Base-by-base conservation (phyloP, 2,329 filamentous ascomycete genomes). In the Phaeosphaeriaceae sp. region DNA sequence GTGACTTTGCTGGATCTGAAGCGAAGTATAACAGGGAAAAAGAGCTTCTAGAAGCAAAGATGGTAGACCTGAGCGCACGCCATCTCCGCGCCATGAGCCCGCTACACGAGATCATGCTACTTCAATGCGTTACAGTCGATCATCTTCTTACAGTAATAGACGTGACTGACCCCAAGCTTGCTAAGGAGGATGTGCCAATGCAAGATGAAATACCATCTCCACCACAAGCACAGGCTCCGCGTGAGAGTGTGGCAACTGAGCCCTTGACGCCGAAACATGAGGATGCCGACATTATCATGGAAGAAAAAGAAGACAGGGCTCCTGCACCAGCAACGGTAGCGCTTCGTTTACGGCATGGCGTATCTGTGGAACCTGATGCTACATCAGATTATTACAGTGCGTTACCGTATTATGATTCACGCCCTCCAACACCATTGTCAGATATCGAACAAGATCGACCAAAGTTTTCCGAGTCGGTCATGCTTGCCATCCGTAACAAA, bases 1-100 rank as follows among this genome's bases (percentile, higher is more conserved):
- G 67, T 28, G 73, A 79, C 44, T 74, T 77, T 43, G 75, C 75
- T 7, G 71, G 77, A 26, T 73, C 74, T 16, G 75, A 79, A 60
- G 75, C 74, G 4, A 79, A 76, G 40, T 79, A 77, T 52, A 76
- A 77, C 35, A 67, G 73, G 8, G 72, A 77, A 48, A 78, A 77
- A 55, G 66, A 76, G 11, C 66, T 70, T 40, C 66, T 80, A 5
- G 75, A 76, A 53, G 66, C 75, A 3, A 73, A 75, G 50, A 70
- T 74, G 44, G 66, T 76, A 17, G 76, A 80, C 46, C 55, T 80
- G 6, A 77, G 73, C 54, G 66, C 64, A 12, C 52, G 63, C n/a
- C 61, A 75, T 34, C 69, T 77, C 39, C 74, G 77, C 40, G 76
- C 75, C 34, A 75, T 67, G 1, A 75, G 71, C 2, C 76, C 76